Conservation (phyloP, 192 early-diverging fungal genomes). For the Entomortierella parvispora region DNA sequence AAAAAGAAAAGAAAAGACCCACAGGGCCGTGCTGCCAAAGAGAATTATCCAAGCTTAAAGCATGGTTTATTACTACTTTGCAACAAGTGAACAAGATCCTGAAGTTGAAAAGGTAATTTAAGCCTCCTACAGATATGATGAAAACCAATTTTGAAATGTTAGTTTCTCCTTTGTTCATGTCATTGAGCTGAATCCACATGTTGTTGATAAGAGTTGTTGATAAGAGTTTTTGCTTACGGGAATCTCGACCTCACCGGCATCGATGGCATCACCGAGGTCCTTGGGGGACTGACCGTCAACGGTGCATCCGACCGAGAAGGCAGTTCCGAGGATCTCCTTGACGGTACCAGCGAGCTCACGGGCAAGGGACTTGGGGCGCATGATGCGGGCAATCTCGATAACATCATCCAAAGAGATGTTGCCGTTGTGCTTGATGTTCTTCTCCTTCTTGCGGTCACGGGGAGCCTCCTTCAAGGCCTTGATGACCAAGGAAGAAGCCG, state of each 20-base stretch:
- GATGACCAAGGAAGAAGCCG: slow-evolving; percentile 97
- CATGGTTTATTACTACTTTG: slow-evolving; percentile 57
- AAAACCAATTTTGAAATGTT: not conserved
- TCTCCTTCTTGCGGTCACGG: slow-evolving; percentile 99
- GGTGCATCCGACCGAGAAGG: slow-evolving; percentile 96
- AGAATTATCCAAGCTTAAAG: slow-evolving; percentile 57
- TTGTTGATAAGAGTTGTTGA: too few relatives aligned
- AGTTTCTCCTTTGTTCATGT: too few relatives aligned
- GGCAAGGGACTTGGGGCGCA: slow-evolving; percentile 95
- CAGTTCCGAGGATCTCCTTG: slow-evolving; percentile 96
- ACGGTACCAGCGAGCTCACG: slow-evolving; percentile 95
- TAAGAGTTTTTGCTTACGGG: slow-evolving; percentile 51
- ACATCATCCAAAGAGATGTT: slow-evolving; percentile 95
- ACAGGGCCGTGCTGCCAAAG: slow-evolving; percentile 43
- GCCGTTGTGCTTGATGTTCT: slow-evolving; percentile 99
- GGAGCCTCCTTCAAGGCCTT: slow-evolving; percentile 96
- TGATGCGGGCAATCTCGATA: slow-evolving; percentile 95
- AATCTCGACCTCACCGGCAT: slow-evolving; percentile 84
- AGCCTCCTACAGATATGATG: slow-evolving; percentile 32
- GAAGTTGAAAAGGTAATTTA: slow-evolving; percentile 29
- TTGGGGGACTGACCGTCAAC: slow-evolving; percentile 95
- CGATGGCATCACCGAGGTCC: slow-evolving; percentile 87
- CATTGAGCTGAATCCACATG: too few relatives aligned
- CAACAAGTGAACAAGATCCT: slow-evolving; percentile 24
- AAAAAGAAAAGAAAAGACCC: slow-evolving; percentile 12